phyloP scores from a whole-genome alignment of 2,329 filamentous ascomycete species.

The Chaetomiaceae sp. region DNA sequence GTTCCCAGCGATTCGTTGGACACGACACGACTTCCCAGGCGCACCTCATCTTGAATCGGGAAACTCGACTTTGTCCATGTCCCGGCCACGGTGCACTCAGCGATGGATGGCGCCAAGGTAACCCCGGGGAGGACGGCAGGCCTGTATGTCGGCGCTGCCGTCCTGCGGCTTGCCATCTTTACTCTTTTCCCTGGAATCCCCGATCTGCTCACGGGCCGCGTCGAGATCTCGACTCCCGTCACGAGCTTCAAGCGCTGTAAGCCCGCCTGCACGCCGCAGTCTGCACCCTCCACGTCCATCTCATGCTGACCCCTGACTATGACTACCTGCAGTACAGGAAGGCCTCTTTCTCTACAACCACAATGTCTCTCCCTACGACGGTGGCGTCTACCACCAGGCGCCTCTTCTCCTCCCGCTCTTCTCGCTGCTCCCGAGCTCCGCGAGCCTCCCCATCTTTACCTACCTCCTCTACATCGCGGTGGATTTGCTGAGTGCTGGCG shows the following conservation, averaged over 20 bases:
- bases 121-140: conserved; percentile 47
- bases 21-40: conserved; percentile 2
- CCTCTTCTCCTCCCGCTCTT: conserved; percentile 89
- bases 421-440: conserved; percentile 72
- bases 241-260: conserved; percentile 96
- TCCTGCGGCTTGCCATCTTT: conserved; percentile 75
- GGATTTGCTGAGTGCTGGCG: conserved; percentile 77
- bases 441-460: conserved; percentile 64
- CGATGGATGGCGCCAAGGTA: conserved; percentile 35
- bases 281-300: background rate
- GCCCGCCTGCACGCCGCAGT: conserved; percentile 29
- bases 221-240: conserved; percentile 94
- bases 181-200: conserved; percentile 77
- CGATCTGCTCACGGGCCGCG: conserved; percentile 79
- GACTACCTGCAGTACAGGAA: conserved; percentile 68
- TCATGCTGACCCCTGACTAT: background rate
- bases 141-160: conserved; percentile 71
- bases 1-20: conserved; percentile 14
- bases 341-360: conserved; percentile 93
- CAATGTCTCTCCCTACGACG: conserved; percentile 95
- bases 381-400: conserved; percentile 77
- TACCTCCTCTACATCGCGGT: conserved; percentile 74
- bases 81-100: conserved; percentile 27
- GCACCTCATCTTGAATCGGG: conserved; percentile 10
- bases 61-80: conserved; percentile 9